Evolutionary conservation across 2,329 filamentous ascomycete species (phyloP).

Genomic region (Sarocladium oryzae): DNA sequence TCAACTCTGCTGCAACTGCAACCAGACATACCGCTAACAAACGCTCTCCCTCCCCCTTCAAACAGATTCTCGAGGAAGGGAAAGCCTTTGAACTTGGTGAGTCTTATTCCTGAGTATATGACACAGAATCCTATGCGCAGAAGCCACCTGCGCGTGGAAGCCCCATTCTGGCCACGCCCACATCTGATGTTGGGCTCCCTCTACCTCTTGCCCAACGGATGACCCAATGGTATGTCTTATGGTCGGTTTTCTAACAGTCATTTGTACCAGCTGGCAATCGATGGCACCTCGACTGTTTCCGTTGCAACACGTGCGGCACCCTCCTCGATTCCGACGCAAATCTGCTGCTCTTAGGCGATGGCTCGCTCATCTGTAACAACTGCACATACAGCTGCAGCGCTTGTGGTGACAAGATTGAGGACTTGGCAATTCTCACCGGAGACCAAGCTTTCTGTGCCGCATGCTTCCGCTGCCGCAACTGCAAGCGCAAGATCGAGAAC

Average conservation of each 20-base stretch:
- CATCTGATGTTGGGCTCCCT: no score
- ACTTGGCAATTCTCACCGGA: conserved; percentile 92
- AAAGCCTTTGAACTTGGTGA: conserved; percentile 96
- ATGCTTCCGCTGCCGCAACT: conserved; percentile 96
- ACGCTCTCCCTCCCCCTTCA: no score
- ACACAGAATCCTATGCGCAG: no score
- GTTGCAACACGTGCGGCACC: conserved; percentile 91
- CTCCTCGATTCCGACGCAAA: conserved; percentile 98
- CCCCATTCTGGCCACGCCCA: no score
- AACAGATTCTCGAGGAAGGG: conserved; percentile 90
- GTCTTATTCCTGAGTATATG: conserved; percentile 20
- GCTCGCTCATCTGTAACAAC: conserved; percentile 97
- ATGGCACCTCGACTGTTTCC: conserved; percentile 99
- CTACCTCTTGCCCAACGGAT: no score
- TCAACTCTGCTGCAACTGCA: neutral
- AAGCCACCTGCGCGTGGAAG: no score
- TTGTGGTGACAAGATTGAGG: conserved; percentile 96
- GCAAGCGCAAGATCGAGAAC: conserved; percentile 98
- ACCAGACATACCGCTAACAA: neutral
- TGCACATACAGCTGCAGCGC: conserved; percentile 98
- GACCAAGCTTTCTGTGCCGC: conserved; percentile 97
- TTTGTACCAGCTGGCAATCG: conserved; percentile 69
- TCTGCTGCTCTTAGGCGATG: conserved; percentile 91
- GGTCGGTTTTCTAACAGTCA: neutral
- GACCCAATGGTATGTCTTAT: no score